Evolutionary conservation across 441 rosid species (phyloP), one percentile per base, ranked within the genome.

Genomic region (Adansonia grandidieri): DNA sequence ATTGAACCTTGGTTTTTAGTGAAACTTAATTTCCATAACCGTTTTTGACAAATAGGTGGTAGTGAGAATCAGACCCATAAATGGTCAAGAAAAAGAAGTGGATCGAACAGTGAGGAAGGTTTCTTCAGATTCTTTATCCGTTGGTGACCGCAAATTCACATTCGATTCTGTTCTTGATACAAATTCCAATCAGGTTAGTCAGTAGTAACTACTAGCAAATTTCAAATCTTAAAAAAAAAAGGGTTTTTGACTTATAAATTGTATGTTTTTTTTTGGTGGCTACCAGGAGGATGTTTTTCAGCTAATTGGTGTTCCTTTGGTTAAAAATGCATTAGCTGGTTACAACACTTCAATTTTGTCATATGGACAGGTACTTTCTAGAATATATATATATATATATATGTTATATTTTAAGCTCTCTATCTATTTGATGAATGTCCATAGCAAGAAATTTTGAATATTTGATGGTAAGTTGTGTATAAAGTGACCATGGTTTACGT

Each of bases 101-200:
- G 84, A 86, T 62, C 86, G 80, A 81, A 76, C 82, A 1, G 89
- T 86, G 40, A 89, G 77, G 84, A 91, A 87, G 83, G 82, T 87
- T 77, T 89, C 96, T 80, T 65, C 89, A 0, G 88, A 91, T 86
- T 83, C 96, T 4, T 77, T 93, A 67, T 84, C 86, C 2, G 78
- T 92, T 77, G 88, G 88, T 37, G 96, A 91, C 75, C 88, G 94
- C 60, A 84, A 85, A 6, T 94, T 94, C 74, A 81, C 87, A 11
- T 94, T 93, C 66, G 97, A 96, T 82, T 88, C 97, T 10, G 89
- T 96, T 85, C 86, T 96, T 32, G 97, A 88, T 85, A 87, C 91
- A 47, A 89, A 77, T 70, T 88, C 92, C 19, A 92, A 77, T 71
- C 98, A 96, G 99, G 98, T 96, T 77, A 69, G 60, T 75, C 2